Evolutionary conservation across 768 basidiomycete species (phyloP).

Genomic region (Auricularia cornea): DNA sequence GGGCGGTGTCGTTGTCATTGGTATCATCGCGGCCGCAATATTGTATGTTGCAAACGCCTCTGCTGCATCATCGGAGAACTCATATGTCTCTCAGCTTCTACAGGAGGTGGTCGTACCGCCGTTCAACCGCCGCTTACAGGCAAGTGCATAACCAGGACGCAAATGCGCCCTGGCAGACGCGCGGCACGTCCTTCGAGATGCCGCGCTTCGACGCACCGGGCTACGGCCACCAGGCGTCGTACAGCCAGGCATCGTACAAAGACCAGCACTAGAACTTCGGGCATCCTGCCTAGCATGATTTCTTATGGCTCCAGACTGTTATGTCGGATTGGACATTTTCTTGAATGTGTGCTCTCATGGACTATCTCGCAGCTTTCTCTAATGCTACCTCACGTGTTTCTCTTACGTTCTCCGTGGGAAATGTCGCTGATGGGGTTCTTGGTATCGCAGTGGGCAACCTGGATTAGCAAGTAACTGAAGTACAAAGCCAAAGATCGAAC

Average conservation of each 20-base stretch:
- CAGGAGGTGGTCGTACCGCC: background rate
- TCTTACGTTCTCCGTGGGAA: background rate
- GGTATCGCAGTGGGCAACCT: too few species aligned
- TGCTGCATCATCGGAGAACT: background rate
- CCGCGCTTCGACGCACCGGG: background rate
- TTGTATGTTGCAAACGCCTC: too few species aligned
- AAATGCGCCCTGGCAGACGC: background rate
- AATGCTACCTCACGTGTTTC: background rate
- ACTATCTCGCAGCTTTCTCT: background rate
- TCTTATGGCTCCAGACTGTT: background rate
- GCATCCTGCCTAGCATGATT: background rate
- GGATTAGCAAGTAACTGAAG: too few species aligned
- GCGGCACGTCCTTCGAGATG: background rate
- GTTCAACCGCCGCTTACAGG: background rate
- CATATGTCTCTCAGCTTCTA: background rate
- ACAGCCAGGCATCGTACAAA: background rate
- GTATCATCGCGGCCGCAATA: constrained; percentile 16
- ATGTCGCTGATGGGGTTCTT: too few species aligned
- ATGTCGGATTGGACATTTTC: background rate
- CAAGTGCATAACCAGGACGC: background rate
- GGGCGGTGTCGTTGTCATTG: constrained; percentile 35
- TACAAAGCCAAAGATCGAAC: too few species aligned
- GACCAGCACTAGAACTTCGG: background rate
- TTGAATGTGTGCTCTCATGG: background rate
- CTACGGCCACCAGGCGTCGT: background rate